These are phyloP conservation scores for Populus trichocarpa DNA, from an alignment of 441 rosid species.

Conservation along the genomic window DNA sequence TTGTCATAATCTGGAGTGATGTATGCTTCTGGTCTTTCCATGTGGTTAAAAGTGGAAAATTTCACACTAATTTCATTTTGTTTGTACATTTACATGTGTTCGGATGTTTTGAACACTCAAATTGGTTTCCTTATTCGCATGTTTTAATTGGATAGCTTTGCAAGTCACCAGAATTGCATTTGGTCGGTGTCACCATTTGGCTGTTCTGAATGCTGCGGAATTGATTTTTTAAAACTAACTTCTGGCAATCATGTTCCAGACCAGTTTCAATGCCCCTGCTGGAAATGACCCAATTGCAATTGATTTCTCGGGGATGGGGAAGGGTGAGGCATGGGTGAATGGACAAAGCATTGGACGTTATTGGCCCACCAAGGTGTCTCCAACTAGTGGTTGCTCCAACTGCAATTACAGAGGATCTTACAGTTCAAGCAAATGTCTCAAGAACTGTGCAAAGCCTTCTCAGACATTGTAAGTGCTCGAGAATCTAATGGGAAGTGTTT, in stretches of 20 bases:
- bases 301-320: constrained; percentile 87
- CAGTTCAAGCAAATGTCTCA: constrained; percentile 64
- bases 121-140: neutral
- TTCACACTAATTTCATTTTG: neutral
- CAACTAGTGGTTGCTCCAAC: constrained; percentile 51
- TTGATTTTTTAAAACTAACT: constrained; percentile 10
- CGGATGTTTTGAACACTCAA: neutral
- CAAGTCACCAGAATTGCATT: neutral
- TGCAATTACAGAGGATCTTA: constrained; percentile 82
- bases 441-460: constrained; percentile 88
- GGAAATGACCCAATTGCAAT: constrained; percentile 74
- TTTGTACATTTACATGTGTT: neutral
- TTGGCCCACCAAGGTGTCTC: constrained; percentile 74
- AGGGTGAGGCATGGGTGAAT: constrained; percentile 97
- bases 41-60: too few species aligned
- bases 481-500: neutral
- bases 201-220: neutral
- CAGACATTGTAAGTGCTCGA: constrained; percentile 67
- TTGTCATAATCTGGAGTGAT: neutral
- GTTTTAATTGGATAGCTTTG: neutral
- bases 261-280: constrained; percentile 63
- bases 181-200: neutral
- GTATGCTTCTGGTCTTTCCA: neutral
- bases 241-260: constrained; percentile 39
- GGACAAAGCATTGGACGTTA: constrained; percentile 96